phyloP scores from a whole-genome alignment of 1,139 yeast genomes.

The Blastobotrys elegans region DNA sequence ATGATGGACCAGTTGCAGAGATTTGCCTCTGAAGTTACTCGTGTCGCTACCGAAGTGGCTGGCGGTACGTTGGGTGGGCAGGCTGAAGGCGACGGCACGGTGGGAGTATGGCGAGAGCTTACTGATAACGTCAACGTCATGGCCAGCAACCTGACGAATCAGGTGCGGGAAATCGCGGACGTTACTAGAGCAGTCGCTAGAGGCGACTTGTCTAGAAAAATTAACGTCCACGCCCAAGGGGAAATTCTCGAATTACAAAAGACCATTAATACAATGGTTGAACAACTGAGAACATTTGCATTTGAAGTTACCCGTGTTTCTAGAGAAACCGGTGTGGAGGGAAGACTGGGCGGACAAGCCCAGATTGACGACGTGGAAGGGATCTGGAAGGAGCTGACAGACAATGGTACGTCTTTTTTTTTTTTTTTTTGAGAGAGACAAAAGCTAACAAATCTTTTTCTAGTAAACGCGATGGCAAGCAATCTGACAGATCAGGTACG shows the following conservation, averaged over 20 bases:
- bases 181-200: constrained; percentile 81
- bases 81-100: constrained; percentile 76
- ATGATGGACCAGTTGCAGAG: constrained; percentile 86
- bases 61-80: constrained; percentile 88
- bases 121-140: constrained; percentile 82
- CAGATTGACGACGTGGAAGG: constrained; percentile 80
- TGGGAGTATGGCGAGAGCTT: constrained; percentile 80
- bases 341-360: constrained; percentile 85
- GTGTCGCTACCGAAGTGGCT: constrained; percentile 85
- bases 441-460: constrained; percentile 49
- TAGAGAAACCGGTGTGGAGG: constrained; percentile 85
- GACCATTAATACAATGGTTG: constrained; percentile 84
- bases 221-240: constrained; percentile 81
- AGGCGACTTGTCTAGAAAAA: constrained; percentile 71
- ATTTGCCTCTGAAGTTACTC: constrained; percentile 76
- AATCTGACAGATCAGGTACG: constrained; percentile 83
- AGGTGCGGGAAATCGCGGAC: constrained; percentile 80
- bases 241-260: constrained; percentile 73
- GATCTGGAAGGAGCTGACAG: constrained; percentile 84
- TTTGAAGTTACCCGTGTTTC: constrained; percentile 86
- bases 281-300: constrained; percentile 80
- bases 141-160: constrained; percentile 83
- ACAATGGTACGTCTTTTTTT: constrained; percentile 46
- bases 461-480: constrained; percentile 78
- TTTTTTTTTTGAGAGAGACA: no score